Evolutionary conservation across 176 grass and related monocot species (phyloP).

Genomic region (Triticum timopheevii): DNA sequence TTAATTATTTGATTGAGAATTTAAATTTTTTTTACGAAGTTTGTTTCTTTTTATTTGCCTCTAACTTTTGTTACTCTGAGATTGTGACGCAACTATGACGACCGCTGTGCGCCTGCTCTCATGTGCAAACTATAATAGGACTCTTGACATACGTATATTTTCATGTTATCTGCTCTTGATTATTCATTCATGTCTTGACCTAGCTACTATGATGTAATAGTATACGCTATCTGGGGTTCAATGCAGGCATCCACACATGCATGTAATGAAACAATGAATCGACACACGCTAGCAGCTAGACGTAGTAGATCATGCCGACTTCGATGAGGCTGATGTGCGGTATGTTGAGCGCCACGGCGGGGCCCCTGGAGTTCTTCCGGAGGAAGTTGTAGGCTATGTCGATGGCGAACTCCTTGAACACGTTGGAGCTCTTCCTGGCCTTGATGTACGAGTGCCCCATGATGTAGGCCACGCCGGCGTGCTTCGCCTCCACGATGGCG

Average conservation of each 20-base stretch:
- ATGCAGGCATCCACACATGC: not conserved
- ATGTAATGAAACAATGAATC: not conserved
- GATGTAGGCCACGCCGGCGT: conserved; percentile 59
- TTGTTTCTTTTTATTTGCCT: not conserved
- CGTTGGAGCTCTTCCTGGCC: conserved; percentile 54
- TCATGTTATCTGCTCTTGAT: not conserved
- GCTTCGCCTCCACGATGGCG: conserved; percentile 51
- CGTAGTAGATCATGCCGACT: conserved; percentile 81
- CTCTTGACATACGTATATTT: conserved; percentile 3
- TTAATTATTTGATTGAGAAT: not conserved
- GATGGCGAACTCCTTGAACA: conserved; percentile 62
- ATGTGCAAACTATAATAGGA: conserved; percentile 14
- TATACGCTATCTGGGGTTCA: not conserved
- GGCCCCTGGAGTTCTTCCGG: conserved; percentile 63
- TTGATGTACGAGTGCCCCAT: conserved; percentile 72
- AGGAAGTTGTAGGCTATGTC: conserved; percentile 68
- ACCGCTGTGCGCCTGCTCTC: conserved; percentile 39
- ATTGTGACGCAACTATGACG: conserved; percentile 48
- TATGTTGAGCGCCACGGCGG: conserved; percentile 50
- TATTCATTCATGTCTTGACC: not conserved
- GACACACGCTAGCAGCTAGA: conserved; percentile 21
- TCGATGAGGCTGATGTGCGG: conserved; percentile 71
- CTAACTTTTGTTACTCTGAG: conserved; percentile 28
- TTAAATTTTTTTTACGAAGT: too few species aligned
- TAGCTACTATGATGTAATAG: not conserved